phyloP scores from a whole-genome alignment of 108 stramenopile species.

The Stephanodiscus minutulus region DNA sequence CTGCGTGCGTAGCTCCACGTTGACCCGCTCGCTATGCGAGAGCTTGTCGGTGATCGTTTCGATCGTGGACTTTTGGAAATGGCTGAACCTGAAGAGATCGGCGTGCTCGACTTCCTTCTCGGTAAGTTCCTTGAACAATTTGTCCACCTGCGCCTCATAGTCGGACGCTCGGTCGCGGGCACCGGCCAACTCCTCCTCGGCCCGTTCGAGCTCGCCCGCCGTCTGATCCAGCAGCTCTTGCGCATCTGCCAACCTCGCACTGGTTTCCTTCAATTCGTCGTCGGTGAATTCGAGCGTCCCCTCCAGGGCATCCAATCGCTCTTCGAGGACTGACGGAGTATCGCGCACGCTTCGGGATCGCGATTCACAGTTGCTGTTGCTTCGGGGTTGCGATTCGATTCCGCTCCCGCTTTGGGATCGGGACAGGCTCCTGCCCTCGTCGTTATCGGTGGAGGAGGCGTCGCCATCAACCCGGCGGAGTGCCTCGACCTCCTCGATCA shows the following conservation, averaged over 20 bases:
- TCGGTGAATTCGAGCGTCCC: constrained; percentile 27
- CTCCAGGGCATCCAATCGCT: constrained; percentile 29
- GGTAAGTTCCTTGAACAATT: constrained; percentile 19
- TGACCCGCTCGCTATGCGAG: constrained; percentile 20
- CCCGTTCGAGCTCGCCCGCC: constrained; percentile 22
- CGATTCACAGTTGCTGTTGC: not conserved
- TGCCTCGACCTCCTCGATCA: constrained; percentile 31
- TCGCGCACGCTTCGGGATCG: constrained; percentile 3
- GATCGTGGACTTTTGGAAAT: constrained; percentile 33
- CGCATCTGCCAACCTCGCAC: constrained; percentile 19
- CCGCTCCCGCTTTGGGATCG: not conserved
- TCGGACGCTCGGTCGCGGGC: constrained; percentile 12
- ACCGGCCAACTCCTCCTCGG: constrained; percentile 23
- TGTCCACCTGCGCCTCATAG: constrained; percentile 8
- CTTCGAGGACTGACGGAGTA: constrained; percentile 11
- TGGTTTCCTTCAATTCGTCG: constrained; percentile 29
- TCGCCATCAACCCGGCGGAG: not conserved
- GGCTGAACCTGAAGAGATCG: constrained; percentile 22
- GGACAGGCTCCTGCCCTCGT: not conserved
- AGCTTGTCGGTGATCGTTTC: constrained; percentile 16
- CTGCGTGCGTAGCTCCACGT: constrained; percentile 28
- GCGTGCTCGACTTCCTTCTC: constrained; percentile 21
- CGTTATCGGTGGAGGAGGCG: not conserved
- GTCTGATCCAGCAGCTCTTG: constrained; percentile 30
- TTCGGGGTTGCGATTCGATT: constrained; percentile 5